Conservation (phyloP, 2,329 filamentous ascomycete genomes). For the Aspergillus sclerotialis region DNA sequence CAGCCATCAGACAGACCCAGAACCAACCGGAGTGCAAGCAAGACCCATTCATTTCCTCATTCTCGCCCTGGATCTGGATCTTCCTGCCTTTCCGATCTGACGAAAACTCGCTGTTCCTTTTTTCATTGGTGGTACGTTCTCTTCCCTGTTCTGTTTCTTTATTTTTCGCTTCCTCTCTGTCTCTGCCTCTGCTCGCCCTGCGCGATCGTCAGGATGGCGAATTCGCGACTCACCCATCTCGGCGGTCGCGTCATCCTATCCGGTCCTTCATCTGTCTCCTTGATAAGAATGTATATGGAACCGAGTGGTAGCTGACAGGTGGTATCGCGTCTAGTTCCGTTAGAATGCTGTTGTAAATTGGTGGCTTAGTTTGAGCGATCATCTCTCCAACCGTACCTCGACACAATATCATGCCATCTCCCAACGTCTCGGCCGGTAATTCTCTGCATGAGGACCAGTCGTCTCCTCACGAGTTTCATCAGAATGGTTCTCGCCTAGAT, state of each 20-base stretch:
- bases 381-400: constrained; percentile 14
- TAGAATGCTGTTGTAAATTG: constrained; percentile 28
- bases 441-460: constrained; percentile 17
- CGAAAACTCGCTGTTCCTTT: background rate
- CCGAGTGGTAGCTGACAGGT: constrained; percentile 9
- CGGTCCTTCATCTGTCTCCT: background rate
- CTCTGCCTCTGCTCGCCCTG: background rate
- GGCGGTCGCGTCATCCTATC: constrained; percentile 11
- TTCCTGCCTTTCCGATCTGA: constrained; percentile 2
- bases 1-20: too few species aligned
- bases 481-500: constrained; percentile 17
- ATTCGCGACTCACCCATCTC: constrained; percentile 7
- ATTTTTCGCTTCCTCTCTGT: background rate
- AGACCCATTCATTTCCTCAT: constrained; percentile 8
- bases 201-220: constrained; percentile 4
- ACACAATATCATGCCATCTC: constrained; percentile 27
- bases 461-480: constrained; percentile 12
- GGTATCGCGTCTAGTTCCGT: constrained; percentile 8
- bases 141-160: constrained; percentile 5
- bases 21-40: too few species aligned
- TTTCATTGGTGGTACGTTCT: constrained; percentile 3
- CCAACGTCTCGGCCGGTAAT: constrained; percentile 18
- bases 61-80: constrained; percentile 5
- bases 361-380: constrained; percentile 8
- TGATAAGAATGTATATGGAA: constrained; percentile 1